phyloP scores from a whole-genome alignment of 1,139 yeast genomes.

The Saccharomyces pastorianus region DNA sequence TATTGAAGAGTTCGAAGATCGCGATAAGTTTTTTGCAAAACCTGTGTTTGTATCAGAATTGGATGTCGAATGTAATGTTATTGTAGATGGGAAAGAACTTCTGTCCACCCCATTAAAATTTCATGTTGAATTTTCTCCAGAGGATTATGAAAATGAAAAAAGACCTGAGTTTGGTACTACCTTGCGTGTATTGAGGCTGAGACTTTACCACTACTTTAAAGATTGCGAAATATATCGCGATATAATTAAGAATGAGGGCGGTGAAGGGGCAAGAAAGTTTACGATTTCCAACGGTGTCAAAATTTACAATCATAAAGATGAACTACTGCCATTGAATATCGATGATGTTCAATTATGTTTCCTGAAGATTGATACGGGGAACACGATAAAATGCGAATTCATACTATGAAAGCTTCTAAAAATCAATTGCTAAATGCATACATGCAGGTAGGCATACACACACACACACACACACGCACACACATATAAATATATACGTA shows the following conservation, averaged over 20 bases:
- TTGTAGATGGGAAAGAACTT: constrained; percentile 22
- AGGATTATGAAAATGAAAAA: constrained; percentile 49
- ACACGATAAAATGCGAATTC: constrained; percentile 43
- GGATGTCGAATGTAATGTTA: constrained; percentile 44
- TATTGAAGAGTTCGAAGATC: constrained; percentile 43
- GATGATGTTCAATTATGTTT: constrained; percentile 52
- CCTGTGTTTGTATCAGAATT: constrained; percentile 77
- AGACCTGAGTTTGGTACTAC: constrained; percentile 68
- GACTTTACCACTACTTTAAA: constrained; percentile 45
- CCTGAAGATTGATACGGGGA: constrained; percentile 60
- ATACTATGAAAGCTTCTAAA: constrained; percentile 9
- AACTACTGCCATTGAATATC: constrained; percentile 23
- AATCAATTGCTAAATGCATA: too few relatives aligned
- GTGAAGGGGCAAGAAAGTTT: constrained; percentile 10
- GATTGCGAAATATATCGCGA: constrained; percentile 41
- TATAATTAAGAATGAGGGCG: constrained; percentile 10
- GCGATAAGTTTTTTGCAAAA: constrained; percentile 57
- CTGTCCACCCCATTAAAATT: constrained; percentile 42
- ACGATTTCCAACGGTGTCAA: constrained; percentile 31
- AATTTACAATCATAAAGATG: constrained; percentile 31
- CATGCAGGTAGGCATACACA: too few relatives aligned
- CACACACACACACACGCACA: too few relatives aligned
- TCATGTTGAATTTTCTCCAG: constrained; percentile 74
- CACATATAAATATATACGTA: not conserved
- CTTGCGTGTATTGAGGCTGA: constrained; percentile 50